These are phyloP conservation scores for Vaucheria bursata DNA, from an alignment of 352 stramenopile species.

Conservation along the genomic window DNA sequence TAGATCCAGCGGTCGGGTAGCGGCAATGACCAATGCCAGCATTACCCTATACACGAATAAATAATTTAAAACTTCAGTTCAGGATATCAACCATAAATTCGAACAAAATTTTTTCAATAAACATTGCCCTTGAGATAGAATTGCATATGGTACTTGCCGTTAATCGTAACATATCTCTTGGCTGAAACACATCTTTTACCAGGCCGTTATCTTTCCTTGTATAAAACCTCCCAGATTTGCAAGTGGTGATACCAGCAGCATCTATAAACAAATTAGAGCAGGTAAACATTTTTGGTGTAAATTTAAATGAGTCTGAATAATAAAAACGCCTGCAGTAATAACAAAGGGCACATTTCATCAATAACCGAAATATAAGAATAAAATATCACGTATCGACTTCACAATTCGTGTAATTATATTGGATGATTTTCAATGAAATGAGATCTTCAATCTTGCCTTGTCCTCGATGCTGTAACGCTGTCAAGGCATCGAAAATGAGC, in stretches of 20 bases:
- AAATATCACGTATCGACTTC: too few species aligned
- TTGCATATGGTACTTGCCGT: slow-evolving; percentile 24
- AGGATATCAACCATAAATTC: too few species aligned
- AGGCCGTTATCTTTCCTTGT: slow-evolving; percentile 87
- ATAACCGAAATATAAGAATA: too few species aligned
- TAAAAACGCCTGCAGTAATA: too few species aligned
- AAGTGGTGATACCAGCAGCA: slow-evolving; percentile 86
- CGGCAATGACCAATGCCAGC: slow-evolving; percentile 94
- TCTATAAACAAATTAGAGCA: slow-evolving; percentile 47
- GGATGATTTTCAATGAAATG: too few species aligned
- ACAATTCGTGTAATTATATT: too few species aligned
- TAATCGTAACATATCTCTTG: slow-evolving; percentile 81
- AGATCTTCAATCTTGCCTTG: slow-evolving; percentile 62
- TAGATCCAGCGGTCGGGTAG: slow-evolving; percentile 92
- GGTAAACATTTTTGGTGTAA: background rate
- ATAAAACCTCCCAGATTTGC: slow-evolving; percentile 53
- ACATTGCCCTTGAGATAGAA: too few species aligned
- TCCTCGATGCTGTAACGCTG: slow-evolving; percentile 92
- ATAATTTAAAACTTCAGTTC: too few species aligned
- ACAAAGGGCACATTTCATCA: too few species aligned
- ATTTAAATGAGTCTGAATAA: background rate
- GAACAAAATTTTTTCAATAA: too few species aligned
- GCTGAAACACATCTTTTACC: slow-evolving; percentile 95
- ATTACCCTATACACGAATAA: slow-evolving; percentile 73
- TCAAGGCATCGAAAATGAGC: slow-evolving; percentile 89